Evolutionary conservation across 2,329 filamentous ascomycete genomes (phyloP), one percentile per base, ranked within the genome.

Genomic region (Cadophora gregata): DNA sequence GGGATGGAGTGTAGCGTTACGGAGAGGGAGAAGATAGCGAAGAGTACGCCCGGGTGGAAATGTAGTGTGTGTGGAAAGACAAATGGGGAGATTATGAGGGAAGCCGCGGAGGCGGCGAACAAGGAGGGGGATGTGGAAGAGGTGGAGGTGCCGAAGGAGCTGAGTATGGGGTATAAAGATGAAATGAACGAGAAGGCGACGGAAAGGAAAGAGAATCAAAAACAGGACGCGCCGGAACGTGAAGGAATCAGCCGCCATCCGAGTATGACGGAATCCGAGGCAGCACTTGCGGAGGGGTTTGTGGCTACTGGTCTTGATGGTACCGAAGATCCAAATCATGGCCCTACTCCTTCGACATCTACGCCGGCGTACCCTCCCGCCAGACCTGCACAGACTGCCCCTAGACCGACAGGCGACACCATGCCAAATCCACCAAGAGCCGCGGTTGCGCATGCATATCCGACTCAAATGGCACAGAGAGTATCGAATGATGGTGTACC

Each of bases 1-100:
- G 96, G 96, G 0, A 83, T 98, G 74, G 94, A 97, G 71, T 90
- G 90, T 3, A 86, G 82, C 29, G 88, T 90, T 21, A 84, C 83
- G 5, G 87, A 92, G 60, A 83, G 95, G 63, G 84, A 84, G 73
- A 81, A 86, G 55, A 85, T 96, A 73, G 96, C 96, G 4, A 81
- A 77, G 56, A 87, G 90, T 74, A 93, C 89, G 67, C 79, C 79
- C 0, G 76, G 72, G 0, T 97, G 89, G 85, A 85, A 80, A 62
- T 98, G 96, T 79, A 76, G 82, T 0, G 84, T 81, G 0, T 98
- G 95, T 77, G 88, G 80, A 62, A 89, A 85, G 79, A 85, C 82
- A 10, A 97, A 97, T 75, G 84, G 81, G 61, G 90, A 92, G 67
- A 90, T 97, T 47, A 85, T 97, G 72, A 80, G 79, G 64, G 92